These are phyloP conservation scores for Trametopsis cervina DNA, from an alignment of 768 basidiomycete species.

Conservation along the genomic window DNA sequence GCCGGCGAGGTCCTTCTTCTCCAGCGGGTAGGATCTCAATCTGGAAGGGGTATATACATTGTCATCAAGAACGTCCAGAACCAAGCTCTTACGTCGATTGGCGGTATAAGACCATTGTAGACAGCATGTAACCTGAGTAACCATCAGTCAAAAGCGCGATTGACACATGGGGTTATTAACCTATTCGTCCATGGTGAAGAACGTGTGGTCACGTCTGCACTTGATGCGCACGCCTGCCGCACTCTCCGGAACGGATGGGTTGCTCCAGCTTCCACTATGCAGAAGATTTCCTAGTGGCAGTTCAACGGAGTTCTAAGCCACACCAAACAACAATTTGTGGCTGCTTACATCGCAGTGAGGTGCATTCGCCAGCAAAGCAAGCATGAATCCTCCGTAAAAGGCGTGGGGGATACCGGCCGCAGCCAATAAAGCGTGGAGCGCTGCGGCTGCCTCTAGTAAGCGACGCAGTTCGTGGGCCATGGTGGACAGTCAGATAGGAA, in stretches of 20 bases:
- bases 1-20: constrained; percentile 70
- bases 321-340: no score
- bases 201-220: constrained; percentile 55
- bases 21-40: constrained; percentile 82
- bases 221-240: constrained; percentile 64
- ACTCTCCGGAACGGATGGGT: constrained; percentile 72
- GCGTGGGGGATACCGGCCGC: constrained; percentile 63
- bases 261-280: constrained; percentile 74
- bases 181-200: constrained; percentile 86
- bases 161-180: constrained; percentile 31
- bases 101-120: constrained; percentile 69
- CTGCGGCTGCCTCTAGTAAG: constrained; percentile 69
- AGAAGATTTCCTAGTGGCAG: constrained; percentile 64
- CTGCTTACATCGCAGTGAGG: constrained; percentile 56
- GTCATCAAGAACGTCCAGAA: not conserved
- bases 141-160: constrained; percentile 7
- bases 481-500: constrained; percentile 32
- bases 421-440: constrained; percentile 61
- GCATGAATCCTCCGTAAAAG: constrained; percentile 71
- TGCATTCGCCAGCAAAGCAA: constrained; percentile 60
- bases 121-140: constrained; percentile 59
- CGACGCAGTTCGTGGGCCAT: constrained; percentile 67
- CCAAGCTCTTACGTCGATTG: constrained; percentile 54
- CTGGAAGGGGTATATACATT: constrained; percentile 29
- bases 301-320: no score